Conservation (phyloP, 352 stramenopile species). For the Saprolegnia parasitica region DNA sequence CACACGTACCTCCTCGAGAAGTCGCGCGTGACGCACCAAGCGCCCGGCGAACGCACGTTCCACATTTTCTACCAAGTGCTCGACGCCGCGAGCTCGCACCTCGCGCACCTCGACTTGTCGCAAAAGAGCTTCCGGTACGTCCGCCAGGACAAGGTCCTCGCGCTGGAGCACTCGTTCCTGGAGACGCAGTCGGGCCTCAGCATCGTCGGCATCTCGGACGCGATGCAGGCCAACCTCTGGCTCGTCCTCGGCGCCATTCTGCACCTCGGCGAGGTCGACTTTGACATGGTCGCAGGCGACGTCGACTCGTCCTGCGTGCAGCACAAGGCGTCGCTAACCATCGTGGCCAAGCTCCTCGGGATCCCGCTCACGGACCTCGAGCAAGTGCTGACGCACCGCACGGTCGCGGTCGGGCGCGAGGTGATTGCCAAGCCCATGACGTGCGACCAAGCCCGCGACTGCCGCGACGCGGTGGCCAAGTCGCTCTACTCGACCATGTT, state of each 20-base stretch:
- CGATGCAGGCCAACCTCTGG: conserved; percentile 83
- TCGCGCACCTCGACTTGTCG: conserved; percentile 54
- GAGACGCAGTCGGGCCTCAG: conserved; percentile 81
- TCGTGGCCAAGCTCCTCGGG: conserved; percentile 53
- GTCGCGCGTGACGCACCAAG: conserved; percentile 84
- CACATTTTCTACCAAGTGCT: conserved; percentile 94
- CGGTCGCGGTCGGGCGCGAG: conserved; percentile 77
- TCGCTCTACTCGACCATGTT: conserved; percentile 94
- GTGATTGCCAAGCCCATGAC: conserved; percentile 81
- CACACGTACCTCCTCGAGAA: conserved; percentile 92
- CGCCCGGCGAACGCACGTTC: conserved; percentile 87
- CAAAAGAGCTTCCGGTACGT: conserved; percentile 63
- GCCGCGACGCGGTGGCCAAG: conserved; percentile 93
- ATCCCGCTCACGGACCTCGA: conserved; percentile 55
- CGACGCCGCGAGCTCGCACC: conserved; percentile 34
- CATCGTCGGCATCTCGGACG: conserved; percentile 81
- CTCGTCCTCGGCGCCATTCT: conserved; percentile 86
- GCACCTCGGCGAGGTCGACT: conserved; percentile 89
- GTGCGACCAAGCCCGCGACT: conserved; percentile 71
- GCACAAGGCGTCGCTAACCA: conserved; percentile 51
- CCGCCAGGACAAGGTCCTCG: conserved; percentile 30
- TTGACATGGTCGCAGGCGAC: conserved; percentile 69
- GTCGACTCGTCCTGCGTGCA: conserved; percentile 68
- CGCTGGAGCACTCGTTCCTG: conserved; percentile 33
- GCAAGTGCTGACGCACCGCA: conserved; percentile 67